Base-by-base conservation (phyloP, 208 protist genomes). In the Sergeia podlipaevii region DNA sequence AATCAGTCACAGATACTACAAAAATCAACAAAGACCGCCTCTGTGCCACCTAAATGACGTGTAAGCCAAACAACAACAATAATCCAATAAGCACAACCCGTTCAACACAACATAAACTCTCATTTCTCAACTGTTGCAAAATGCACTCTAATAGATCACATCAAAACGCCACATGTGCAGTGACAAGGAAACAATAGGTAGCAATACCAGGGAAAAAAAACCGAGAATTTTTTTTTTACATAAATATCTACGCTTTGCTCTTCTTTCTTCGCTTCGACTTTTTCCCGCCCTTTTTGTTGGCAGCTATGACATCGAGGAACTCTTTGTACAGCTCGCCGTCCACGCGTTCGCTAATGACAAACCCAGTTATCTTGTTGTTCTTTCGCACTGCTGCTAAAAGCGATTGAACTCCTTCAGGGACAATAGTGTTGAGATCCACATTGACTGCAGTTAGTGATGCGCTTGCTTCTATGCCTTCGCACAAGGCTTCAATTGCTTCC, bases 371-470 rank as follows among this genome's bases (percentile, higher is more conserved):
- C 4, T 57, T 58, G 29, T 44, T 67, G 68, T 87, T 94, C 30
- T 77, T 78, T 15, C 70, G 44, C 11, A 93, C 39, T 11, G 81
- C 58, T 18, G 44, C 66, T 4, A 89, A 60, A 24, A 96, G 55
- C 15, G 73, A 56, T 30, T 69, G 63, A 3, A 58, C 52, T 0
- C 69, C 80, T 27, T 73, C 60, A 8, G 82, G 70, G 2, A 42
- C 57, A 2, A 96, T 17, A 4, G 76, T 76, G 62, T 93, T 93
- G 33, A 91, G 63, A 53, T 93, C 77, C 34, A 96, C 42, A 50
- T 96, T 74, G 15, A 94, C 54, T 1, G 70, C 49, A 23, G 50
- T 74, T 20, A 96, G 45, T 4, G 70, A 68, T 3, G 32, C 48
- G 33, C 70, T 73, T 42, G 54, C 63, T 28, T 91, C 90, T 0